These are phyloP conservation scores for Croton setiger DNA, from an alignment of 441 rosid genomes.

Conservation along the genomic window DNA sequence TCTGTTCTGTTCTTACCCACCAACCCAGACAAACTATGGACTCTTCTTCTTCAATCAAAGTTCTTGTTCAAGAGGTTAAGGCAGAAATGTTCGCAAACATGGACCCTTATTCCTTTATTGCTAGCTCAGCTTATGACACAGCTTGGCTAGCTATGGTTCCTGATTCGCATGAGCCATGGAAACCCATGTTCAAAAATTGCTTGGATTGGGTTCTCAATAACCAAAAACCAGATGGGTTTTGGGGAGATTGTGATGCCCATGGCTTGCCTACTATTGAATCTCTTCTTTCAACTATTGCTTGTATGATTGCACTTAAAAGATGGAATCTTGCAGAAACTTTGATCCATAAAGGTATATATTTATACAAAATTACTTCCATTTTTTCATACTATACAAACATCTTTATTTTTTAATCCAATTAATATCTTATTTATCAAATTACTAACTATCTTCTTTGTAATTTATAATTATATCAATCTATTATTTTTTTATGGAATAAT, in stretches of 20 bases:
- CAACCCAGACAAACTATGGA: constrained; percentile 27
- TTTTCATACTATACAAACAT: too few species aligned
- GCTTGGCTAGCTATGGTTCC: constrained; percentile 73
- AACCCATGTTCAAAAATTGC: constrained; percentile 53
- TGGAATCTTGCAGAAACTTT: constrained; percentile 39
- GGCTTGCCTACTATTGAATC: constrained; percentile 35
- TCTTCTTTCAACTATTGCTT: constrained; percentile 52
- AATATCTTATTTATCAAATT: too few species aligned
- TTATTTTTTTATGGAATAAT: too few species aligned
- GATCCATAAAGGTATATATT: constrained; percentile 35
- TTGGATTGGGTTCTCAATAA: constrained; percentile 53
- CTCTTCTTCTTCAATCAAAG: constrained; percentile 14
- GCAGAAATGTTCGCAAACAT: constrained; percentile 19
- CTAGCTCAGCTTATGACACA: constrained; percentile 61
- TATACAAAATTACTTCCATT: too few species aligned
- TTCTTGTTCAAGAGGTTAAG: constrained; percentile 36
- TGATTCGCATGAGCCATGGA: constrained; percentile 9
- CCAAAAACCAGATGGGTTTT: constrained; percentile 48
- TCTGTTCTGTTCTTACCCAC: too few species aligned
- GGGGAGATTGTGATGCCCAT: constrained; percentile 47
- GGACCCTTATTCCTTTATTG: constrained; percentile 35
- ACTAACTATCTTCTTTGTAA: too few species aligned
- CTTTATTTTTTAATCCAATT: too few species aligned
- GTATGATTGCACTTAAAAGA: constrained; percentile 46
- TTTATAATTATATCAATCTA: too few species aligned